Evolutionary conservation across 305 asterid genomes (phyloP).

Genomic region (Ajuga reptans): DNA sequence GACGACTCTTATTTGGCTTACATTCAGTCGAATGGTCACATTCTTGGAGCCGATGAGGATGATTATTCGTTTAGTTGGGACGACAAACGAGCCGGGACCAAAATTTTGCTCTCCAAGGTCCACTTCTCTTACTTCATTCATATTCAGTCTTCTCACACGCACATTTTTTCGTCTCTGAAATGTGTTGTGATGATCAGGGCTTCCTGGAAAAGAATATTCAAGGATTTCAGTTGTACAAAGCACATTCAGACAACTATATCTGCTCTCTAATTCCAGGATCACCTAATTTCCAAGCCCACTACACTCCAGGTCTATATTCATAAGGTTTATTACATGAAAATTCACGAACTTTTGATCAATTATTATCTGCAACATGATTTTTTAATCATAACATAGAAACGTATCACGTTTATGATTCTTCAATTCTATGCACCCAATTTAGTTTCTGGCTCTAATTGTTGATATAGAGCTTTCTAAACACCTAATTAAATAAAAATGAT

Average conservation of each 20-base stretch:
- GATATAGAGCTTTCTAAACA: too few species aligned
- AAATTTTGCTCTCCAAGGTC: constrained; percentile 72
- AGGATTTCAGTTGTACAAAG: constrained; percentile 55
- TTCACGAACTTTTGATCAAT: too few species aligned
- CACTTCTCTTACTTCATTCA: not conserved
- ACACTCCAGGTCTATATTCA: constrained; percentile 51
- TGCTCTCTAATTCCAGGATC: constrained; percentile 80
- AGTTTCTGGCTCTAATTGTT: too few species aligned
- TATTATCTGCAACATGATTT: too few species aligned
- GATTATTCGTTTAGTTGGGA: constrained; percentile 86
- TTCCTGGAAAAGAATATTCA: constrained; percentile 50
- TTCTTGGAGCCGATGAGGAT: constrained; percentile 60
- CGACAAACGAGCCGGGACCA: constrained; percentile 78
- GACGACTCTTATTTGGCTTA: constrained; percentile 45
- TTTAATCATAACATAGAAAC: too few species aligned
- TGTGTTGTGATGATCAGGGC: constrained; percentile 29
- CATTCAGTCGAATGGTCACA: constrained; percentile 62
- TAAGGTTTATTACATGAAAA: too few species aligned
- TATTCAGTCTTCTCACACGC: not conserved
- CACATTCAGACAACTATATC: constrained; percentile 75
- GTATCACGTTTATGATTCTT: too few species aligned
- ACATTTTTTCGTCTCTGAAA: not conserved
- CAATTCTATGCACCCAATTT: too few species aligned
- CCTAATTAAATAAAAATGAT: too few species aligned
- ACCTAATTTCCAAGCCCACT: constrained; percentile 71